Conservation (phyloP, 73 alveolate species). For the Blepharisma stoltei region DNA sequence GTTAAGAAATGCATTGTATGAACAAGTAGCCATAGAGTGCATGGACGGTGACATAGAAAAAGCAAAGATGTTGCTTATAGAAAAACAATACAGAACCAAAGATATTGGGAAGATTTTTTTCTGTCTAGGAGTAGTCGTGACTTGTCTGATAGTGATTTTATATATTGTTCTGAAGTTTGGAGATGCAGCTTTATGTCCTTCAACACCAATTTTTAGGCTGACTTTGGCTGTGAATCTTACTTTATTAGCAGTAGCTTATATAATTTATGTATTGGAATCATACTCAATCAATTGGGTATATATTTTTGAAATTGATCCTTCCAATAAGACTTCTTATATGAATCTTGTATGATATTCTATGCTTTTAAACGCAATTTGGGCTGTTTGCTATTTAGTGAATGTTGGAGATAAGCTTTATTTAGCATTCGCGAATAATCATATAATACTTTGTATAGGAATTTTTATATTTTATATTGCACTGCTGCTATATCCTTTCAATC, state of each 20-base stretch:
- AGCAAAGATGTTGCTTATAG: neutral
- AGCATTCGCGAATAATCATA: no score
- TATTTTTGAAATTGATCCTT: conserved; percentile 10
- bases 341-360: neutral
- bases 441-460: neutral
- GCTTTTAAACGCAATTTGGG: neutral
- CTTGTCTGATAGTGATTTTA: neutral
- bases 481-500: neutral
- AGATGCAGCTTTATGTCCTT: neutral
- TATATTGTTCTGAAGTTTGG: neutral
- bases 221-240: neutral
- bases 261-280: neutral
- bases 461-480: neutral
- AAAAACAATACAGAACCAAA: neutral
- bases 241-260: neutral
- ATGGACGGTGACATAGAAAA: neutral
- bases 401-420: neutral
- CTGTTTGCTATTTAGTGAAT: neutral
- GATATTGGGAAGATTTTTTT: conserved; percentile 12
- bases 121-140: neutral
- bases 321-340: neutral
- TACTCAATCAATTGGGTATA: conserved; percentile 12
- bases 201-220: neutral
- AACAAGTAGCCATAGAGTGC: neutral
- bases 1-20: neutral